A percentile compares a stretch with the other conserved stretches of the same genome.
phyloP scores from a whole-genome alignment of 2,329 filamentous ascomycete genomes.

The Daldinia sp. region DNA sequence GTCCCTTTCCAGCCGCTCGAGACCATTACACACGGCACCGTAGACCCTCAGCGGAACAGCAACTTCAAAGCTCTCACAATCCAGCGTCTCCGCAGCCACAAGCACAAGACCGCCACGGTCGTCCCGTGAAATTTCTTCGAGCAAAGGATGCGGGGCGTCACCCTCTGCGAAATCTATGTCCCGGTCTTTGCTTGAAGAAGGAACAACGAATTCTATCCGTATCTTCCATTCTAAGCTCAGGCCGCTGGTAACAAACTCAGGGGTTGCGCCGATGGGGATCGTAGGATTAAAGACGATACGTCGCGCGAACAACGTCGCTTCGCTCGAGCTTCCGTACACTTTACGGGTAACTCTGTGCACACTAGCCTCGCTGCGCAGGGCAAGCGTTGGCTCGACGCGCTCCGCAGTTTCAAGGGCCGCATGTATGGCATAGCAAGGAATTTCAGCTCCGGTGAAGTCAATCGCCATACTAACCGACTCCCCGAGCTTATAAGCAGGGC shows the following conservation, averaged over 20 bases:
- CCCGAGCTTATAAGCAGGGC: conserved; percentile 88
- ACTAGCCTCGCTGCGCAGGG: conserved; percentile 85
- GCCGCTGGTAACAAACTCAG: conserved; percentile 91
- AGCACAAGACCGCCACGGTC: conserved; percentile 80
- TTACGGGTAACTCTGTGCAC: conserved; percentile 89
- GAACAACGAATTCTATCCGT: conserved; percentile 91
- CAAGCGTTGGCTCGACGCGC: conserved; percentile 81
- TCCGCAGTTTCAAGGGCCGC: conserved; percentile 88
- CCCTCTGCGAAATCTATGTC: conserved; percentile 13
- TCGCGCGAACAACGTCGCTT: conserved; percentile 84
- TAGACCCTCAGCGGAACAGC: conserved; percentile 87
- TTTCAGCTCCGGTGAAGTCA: conserved; percentile 81
- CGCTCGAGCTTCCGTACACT: conserved; percentile 80
- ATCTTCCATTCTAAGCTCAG: conserved; percentile 90
- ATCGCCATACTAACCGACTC: conserved; percentile 87
- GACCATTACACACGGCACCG: conserved; percentile 68
- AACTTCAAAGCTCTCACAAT: conserved; percentile 92
- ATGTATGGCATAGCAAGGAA: conserved; percentile 88
- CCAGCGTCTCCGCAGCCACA: conserved; percentile 80
- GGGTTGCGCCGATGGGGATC: conserved; percentile 85
- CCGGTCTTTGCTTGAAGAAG: conserved; percentile 55
- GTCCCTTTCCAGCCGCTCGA: conserved; percentile 68
- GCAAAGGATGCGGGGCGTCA: conserved; percentile 62
- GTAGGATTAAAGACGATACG: conserved; percentile 84
- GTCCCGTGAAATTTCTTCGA: conserved; percentile 84